These are phyloP conservation scores for Cordyceps pruinosa DNA, from an alignment of 2,329 filamentous ascomycete genomes.

Conservation along the genomic window DNA sequence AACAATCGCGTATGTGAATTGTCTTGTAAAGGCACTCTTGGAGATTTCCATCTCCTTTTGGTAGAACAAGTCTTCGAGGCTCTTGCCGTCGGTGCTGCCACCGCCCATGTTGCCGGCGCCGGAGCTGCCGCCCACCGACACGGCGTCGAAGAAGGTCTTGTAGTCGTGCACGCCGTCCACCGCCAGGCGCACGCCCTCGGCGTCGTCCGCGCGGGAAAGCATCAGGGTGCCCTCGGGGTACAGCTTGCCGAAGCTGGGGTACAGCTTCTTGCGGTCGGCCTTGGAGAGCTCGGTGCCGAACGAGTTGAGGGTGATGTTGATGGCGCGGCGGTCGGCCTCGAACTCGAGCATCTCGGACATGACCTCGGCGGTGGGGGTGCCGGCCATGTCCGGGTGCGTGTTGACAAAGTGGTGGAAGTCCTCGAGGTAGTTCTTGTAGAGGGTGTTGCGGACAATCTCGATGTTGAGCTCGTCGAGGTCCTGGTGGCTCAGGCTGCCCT, in stretches of 20 bases:
- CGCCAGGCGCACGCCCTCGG: slow-evolving; percentile 86
- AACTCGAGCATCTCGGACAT: slow-evolving; percentile 97
- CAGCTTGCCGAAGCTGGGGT: slow-evolving; percentile 82
- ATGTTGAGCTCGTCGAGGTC: slow-evolving; percentile 98
- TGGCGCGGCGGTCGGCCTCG: slow-evolving; percentile 90
- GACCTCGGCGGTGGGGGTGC: slow-evolving; percentile 84
- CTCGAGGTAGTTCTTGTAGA: slow-evolving; percentile 99
- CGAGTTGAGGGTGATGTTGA: slow-evolving; percentile 98
- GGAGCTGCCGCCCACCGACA: slow-evolving; percentile 64
- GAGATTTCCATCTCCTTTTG: slow-evolving; percentile 99
- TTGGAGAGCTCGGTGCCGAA: slow-evolving; percentile 96
- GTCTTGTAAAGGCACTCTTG: slow-evolving; percentile 88
- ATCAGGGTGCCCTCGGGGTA: slow-evolving; percentile 93
- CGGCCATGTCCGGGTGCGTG: slow-evolving; percentile 74
- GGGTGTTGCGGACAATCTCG: slow-evolving; percentile 94
- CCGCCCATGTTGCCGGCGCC: slow-evolving; percentile 81
- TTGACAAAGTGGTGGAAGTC: slow-evolving; percentile 96
- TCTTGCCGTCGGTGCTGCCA: slow-evolving; percentile 73
- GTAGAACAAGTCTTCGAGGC: slow-evolving; percentile 95
- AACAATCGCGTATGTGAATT: slow-evolving; percentile 91
- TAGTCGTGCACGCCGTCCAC: slow-evolving; percentile 92
- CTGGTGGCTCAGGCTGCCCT: slow-evolving; percentile 90
- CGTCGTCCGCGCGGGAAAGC: slow-evolving; percentile 89
- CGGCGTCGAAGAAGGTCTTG: slow-evolving; percentile 91
- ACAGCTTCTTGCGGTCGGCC: slow-evolving; percentile 89